These are phyloP conservation scores for Aphanomyces euteiches DNA, from an alignment of 352 stramenopile species.

Conservation along the genomic window DNA sequence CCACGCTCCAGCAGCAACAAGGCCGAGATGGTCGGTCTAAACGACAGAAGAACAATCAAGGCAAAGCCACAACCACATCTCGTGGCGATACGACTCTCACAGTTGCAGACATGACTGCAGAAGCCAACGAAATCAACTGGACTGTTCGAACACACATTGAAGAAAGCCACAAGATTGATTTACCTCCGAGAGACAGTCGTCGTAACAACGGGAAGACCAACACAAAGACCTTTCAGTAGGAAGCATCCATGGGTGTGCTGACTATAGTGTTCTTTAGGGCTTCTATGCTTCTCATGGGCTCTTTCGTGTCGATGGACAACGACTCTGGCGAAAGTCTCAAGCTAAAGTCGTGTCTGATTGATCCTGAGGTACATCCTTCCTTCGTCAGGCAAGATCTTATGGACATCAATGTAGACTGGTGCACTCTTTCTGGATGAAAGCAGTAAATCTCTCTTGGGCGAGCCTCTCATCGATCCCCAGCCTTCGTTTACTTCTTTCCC, in stretches of 20 bases:
- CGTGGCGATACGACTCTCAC: constrained; percentile 26
- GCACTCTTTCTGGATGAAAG: constrained; percentile 75
- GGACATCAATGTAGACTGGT: constrained; percentile 36
- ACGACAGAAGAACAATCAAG: constrained; percentile 32
- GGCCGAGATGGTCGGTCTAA: constrained; percentile 23
- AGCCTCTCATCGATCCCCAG: too few species aligned
- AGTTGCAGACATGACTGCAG: constrained; percentile 23
- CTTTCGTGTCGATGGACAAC: constrained; percentile 64
- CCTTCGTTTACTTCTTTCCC: background rate
- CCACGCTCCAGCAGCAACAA: constrained; percentile 38
- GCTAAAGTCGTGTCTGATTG: constrained; percentile 72
- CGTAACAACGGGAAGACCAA: constrained; percentile 9
- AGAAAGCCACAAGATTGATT: constrained; percentile 50
- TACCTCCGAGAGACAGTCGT: background rate
- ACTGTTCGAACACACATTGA: constrained; percentile 1
- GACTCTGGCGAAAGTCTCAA: constrained; percentile 84
- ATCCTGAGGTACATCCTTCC: constrained; percentile 31
- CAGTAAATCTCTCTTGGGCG: constrained; percentile 39
- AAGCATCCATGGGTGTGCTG: constrained; percentile 9
- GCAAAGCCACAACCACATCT: background rate
- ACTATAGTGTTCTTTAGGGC: constrained; percentile 38
- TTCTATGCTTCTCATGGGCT: constrained; percentile 76
- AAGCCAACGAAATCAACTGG: constrained; percentile 29
- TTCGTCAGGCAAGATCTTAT: background rate
- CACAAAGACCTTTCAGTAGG: constrained; percentile 24